Evolutionary conservation across 148 eudicot species (phyloP), one percentile per base, ranked within the genome.

Genomic region (Rhododendron henanense): DNA sequence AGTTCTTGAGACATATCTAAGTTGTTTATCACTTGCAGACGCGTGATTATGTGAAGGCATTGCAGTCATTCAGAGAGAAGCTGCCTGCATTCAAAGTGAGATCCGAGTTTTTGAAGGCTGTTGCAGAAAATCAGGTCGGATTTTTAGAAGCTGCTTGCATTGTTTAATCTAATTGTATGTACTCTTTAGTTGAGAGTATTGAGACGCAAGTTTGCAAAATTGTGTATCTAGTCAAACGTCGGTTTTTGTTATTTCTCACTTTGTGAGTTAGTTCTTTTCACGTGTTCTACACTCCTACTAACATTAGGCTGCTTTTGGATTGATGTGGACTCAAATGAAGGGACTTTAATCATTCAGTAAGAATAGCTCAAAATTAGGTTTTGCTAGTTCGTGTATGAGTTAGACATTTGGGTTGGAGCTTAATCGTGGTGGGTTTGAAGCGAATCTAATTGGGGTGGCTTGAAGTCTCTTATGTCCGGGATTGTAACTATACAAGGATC

Each of bases 51-150:
- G 95, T 90, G 14, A 93, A 89, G 90, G 93, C 90, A 82, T 93
- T 97, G 98, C 87, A 86, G 61, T 88, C 89, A 53, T 97, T 96
- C 88, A 91, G 98, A 88, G 98, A 93, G 77, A 97, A 94, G 91
- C 96, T 95, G 83, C 98, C 98, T 81, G 99, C 99, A 28, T 92
- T 86, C 84, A 93, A 94, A 73, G 90, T 95, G 85, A 94, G 93
- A 88, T 90, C 92, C 53, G 95, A 94, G 85, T 95, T 97, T 90
- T 85, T 97, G 85, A 91, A 94, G 88, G 95, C 98, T 87, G 98
- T 97, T 90, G 93, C 98, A 78, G 75, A 88, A 69, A 93, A 94
- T 92, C 98, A 95, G 98, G 98, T 93, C 31, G 37, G 14, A 59
- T 63, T 67, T 82, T 67, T 67, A 41, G 13, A 35, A 33, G n/a